Evolutionary conservation across 2,329 filamentous ascomycete genomes (phyloP), one percentile per base, ranked within the genome.

Genomic region (Aureobasidium uvarum): DNA sequence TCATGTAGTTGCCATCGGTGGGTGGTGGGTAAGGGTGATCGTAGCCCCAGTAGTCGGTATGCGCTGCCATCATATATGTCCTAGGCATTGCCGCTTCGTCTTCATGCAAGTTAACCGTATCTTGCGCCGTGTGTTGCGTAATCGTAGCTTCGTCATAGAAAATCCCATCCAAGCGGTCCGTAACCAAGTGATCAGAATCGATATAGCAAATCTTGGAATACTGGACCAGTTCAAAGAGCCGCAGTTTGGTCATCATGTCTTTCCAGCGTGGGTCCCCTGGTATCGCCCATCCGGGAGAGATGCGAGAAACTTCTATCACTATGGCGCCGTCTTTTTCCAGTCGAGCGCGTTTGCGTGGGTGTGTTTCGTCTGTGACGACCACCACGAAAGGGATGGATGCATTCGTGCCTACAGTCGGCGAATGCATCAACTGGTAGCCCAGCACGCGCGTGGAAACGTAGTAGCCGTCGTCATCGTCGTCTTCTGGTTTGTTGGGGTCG

Each of bases 61-160:
- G 73, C 3, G 71, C 72, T 36, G 76, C 75, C 67, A 79, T 78
- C 70, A 78, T 75, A 70, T 77, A 79, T 18, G 75, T 73, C 2
- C 73, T 68, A 4, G 77, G 77, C n/a, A 78, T 69, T 4, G 69
- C 58, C 8, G 71, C 72, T 64, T 78, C 77, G 67, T 78, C 77
- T 8, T 67, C 65, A 36, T 68, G 69, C 63, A 72, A 66, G 5
- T 69, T 65, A 8, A 64, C 69, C 5, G 68, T 66, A 31, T 51
- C 33, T 71, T 69, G 14, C 67, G 43, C 41, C 10, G 74, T 76
- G 31, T 69, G 66, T 64, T 74, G 72, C 38, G 69, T 72, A 20
- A 74, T 68, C 10, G 73, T 75, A 5, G 73, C 73, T 68, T 76
- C 74, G 67, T 77, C 75, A 67, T 71, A 73, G 69, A 77, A 77